A percentile compares a stretch with the other conserved stretches of the same genome.
Evolutionary conservation across 768 basidiomycete species (phyloP).

Genomic region (Wakefieldia striispora): DNA sequence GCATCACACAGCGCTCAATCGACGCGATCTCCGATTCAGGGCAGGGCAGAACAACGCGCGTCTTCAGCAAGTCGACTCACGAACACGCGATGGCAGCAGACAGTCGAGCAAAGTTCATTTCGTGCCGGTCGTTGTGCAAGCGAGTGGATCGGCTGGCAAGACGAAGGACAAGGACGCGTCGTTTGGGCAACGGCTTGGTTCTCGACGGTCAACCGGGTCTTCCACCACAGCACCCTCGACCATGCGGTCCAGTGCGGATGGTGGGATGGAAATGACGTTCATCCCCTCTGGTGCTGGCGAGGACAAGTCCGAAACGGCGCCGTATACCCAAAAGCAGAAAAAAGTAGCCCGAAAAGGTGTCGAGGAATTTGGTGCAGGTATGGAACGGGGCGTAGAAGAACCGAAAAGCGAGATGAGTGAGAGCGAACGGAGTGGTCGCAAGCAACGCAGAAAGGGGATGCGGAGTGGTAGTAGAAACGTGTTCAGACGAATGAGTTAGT

Average conservation of each 20-base stretch:
- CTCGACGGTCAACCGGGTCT: constrained; percentile 16
- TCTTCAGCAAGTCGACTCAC: constrained; percentile 44
- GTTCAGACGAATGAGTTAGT: constrained; percentile 43
- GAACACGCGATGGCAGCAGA: constrained; percentile 43
- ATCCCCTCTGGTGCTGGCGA: constrained; percentile 48
- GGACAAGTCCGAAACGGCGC: constrained; percentile 1
- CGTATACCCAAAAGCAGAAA: constrained; percentile 35
- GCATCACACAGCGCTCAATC: constrained; percentile 46
- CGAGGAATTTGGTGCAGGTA: constrained; percentile 81
- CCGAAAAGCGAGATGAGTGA: constrained; percentile 50
- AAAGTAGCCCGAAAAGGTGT: constrained; percentile 53
- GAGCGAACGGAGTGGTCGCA: constrained; percentile 75
- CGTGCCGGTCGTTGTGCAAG: constrained; percentile 59
- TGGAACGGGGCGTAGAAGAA: constrained; percentile 76
- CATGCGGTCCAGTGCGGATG: constrained; percentile 41
- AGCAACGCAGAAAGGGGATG: constrained; percentile 69
- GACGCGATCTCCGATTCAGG: constrained; percentile 54
- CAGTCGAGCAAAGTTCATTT: constrained; percentile 53
- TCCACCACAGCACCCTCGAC: constrained; percentile 14
- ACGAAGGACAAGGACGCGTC: constrained; percentile 51
- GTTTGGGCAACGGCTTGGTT: constrained; percentile 66
- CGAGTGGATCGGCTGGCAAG: constrained; percentile 25
- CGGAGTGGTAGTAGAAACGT: constrained; percentile 91
- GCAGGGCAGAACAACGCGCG: constrained; percentile 49
- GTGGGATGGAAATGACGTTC: constrained; percentile 84